Conservation (phyloP, 805 yeast species). For the Yarrowia sp. region DNA sequence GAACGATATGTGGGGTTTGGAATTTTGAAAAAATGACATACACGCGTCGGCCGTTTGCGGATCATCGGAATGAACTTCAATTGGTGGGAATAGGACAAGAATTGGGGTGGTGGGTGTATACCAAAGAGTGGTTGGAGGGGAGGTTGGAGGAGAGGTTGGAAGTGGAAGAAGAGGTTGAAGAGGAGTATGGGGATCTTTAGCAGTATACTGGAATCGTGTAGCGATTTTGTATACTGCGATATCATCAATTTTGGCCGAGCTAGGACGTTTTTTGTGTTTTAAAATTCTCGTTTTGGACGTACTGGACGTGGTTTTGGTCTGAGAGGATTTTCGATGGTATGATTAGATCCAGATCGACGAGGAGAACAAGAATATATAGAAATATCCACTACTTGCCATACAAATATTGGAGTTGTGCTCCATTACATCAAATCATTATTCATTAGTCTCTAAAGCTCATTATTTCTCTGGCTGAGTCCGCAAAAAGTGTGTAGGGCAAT, state of each 20-base stretch:
- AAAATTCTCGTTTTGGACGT: too few species aligned
- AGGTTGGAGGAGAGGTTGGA: not conserved
- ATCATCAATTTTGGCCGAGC: too few species aligned
- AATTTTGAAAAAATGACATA: not conserved
- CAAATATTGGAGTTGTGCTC: too few species aligned
- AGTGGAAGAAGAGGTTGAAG: not conserved
- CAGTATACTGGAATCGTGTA: not conserved
- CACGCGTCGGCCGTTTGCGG: not conserved
- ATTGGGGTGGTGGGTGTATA: not conserved
- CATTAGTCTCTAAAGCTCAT: not conserved
- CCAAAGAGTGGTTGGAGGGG: not conserved
- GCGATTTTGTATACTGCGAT: too few species aligned
- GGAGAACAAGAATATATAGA: too few species aligned
- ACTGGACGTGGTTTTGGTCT: too few species aligned
- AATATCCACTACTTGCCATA: too few species aligned
- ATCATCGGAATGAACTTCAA: not conserved
- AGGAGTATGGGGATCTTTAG: not conserved
- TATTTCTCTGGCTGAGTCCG: conserved; percentile 54
- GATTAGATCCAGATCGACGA: too few species aligned
- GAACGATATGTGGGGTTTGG: not conserved
- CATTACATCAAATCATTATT: not conserved
- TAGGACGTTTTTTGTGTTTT: too few species aligned
- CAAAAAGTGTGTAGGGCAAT: conserved; percentile 81
- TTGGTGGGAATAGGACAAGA: not conserved
- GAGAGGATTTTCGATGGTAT: too few species aligned